Conservation (phyloP, 2,329 filamentous ascomycete species). For the Cadophora sp. region DNA sequence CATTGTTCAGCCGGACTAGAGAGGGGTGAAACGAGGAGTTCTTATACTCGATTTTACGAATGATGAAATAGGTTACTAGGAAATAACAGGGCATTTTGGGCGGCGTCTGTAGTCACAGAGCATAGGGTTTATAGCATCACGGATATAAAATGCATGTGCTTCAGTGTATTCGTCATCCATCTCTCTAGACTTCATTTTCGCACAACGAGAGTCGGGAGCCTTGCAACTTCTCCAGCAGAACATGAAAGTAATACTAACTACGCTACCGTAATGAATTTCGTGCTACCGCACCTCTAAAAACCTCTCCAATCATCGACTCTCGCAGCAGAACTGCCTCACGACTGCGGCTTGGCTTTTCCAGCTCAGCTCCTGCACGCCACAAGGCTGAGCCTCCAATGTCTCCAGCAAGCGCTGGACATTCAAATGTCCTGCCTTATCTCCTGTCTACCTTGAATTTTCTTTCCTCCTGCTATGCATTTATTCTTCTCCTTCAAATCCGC, state of each 20-base stretch:
- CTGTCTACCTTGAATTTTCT: neutral
- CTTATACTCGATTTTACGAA: neutral
- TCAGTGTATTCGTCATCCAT: neutral
- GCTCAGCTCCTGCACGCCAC: neutral
- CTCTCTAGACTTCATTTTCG: no score
- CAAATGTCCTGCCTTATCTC: neutral
- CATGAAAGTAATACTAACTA: no score
- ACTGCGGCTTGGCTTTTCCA: neutral
- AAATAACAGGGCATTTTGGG: neutral
- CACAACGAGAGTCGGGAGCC: no score
- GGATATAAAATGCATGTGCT: neutral
- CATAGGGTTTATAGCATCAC: neutral
- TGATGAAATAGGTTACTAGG: neutral
- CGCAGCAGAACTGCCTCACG: neutral
- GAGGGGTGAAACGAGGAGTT: no score
- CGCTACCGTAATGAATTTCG: neutral
- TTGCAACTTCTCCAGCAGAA: no score
- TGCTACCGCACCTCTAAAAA: neutral
- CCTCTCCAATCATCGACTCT: neutral
- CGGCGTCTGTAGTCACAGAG: neutral
- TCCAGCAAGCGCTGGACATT: neutral
- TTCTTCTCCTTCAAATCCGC: neutral
- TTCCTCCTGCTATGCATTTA: neutral
- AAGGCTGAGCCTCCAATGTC: neutral
- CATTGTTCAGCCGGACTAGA: constrained; percentile 22